A percentile compares a stretch with the other conserved stretches of the same genome.
phyloP scores from a whole-genome alignment of 2,329 filamentous ascomycete genomes.

The Achaetomium macrosporum region DNA sequence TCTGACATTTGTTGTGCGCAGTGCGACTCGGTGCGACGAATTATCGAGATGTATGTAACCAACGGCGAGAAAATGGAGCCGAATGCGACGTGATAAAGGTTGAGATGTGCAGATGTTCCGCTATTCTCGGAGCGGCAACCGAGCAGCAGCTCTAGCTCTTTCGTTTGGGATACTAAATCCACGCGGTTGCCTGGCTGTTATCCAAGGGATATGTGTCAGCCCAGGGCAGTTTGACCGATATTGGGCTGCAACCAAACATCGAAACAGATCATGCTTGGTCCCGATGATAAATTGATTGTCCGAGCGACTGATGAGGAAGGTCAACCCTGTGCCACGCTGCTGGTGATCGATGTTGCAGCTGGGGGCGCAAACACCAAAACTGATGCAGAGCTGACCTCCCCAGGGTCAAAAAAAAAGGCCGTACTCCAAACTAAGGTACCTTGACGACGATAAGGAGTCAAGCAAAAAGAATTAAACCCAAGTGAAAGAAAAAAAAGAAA shows the following conservation, averaged over 20 bases:
- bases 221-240: neutral
- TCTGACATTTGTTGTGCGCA: too few relatives aligned
- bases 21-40: neutral
- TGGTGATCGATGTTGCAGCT: neutral
- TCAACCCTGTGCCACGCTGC: neutral
- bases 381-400: too few relatives aligned
- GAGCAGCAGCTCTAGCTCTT: neutral
- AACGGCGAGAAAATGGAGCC: conserved; percentile 12
- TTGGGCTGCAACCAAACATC: conserved; percentile 9
- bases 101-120: conserved; percentile 8
- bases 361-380: too few relatives aligned
- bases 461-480: too few relatives aligned
- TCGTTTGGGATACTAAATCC: neutral
- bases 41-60: neutral
- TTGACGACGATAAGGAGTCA: too few relatives aligned
- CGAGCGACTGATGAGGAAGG: neutral
- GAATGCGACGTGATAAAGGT: conserved; percentile 14
- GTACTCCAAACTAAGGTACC: too few relatives aligned
- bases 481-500: too few relatives aligned
- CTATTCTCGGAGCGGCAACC: neutral
- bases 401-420: too few relatives aligned
- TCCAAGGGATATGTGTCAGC: conserved; percentile 4
- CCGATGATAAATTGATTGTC: neutral
- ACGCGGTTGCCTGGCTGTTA: conserved; percentile 6
- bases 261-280: neutral